These are phyloP conservation scores for Yamadazyma siamensis DNA, from an alignment of 1,139 yeast genomes.

Conservation along the genomic window DNA sequence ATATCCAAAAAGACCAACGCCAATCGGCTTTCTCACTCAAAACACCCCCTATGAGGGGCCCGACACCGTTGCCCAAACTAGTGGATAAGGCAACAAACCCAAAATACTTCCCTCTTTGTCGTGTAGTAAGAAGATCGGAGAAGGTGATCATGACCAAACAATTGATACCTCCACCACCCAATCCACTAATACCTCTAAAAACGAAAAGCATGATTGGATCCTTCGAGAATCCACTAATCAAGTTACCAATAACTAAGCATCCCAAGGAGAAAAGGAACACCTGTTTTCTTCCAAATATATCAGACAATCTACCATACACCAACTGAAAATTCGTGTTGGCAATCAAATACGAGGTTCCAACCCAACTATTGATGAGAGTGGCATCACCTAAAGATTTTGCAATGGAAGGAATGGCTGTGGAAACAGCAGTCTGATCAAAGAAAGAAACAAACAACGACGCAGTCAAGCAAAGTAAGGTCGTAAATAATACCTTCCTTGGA, in stretches of 20 bases:
- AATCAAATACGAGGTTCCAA: slow-evolving; percentile 43
- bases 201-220: slow-evolving; percentile 36
- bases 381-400: slow-evolving; percentile 35
- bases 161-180: slow-evolving; percentile 45
- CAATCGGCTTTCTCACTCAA: slow-evolving; percentile 42
- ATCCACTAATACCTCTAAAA: slow-evolving; percentile 42
- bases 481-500: slow-evolving; percentile 9
- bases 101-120: slow-evolving; percentile 42
- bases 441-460: slow-evolving; percentile 29
- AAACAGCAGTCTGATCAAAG: slow-evolving; percentile 39
- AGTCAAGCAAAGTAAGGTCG: slow-evolving; percentile 13
- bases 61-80: slow-evolving; percentile 54
- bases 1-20: slow-evolving; percentile 47
- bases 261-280: slow-evolving; percentile 30
- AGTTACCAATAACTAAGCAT: slow-evolving; percentile 34
- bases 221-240: slow-evolving; percentile 40
- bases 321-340: slow-evolving; percentile 46
- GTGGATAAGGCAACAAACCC: slow-evolving; percentile 47
- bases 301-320: slow-evolving; percentile 38
- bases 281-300: slow-evolving; percentile 42
- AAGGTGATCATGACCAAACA: slow-evolving; percentile 42
- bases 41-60: slow-evolving; percentile 53
- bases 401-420: slow-evolving; percentile 41
- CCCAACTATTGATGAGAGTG: slow-evolving; percentile 41
- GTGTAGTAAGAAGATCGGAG: slow-evolving; percentile 39